A percentile compares a stretch with the other conserved stretches of the same genome.
These are phyloP conservation scores for Carex pumila DNA, from an alignment of 176 grass and related monocot genomes.

Conservation along the genomic window DNA sequence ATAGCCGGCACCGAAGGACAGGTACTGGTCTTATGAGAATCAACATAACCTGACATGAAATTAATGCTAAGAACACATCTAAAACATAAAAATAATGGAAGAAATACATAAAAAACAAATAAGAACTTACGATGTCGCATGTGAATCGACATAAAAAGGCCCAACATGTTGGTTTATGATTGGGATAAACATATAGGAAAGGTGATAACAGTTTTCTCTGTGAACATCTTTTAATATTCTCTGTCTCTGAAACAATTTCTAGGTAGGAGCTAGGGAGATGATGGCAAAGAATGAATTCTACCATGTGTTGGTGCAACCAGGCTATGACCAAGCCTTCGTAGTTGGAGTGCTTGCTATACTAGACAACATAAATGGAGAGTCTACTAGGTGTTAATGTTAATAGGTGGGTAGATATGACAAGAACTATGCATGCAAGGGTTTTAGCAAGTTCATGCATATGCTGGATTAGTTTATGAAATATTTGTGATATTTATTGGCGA, in stretches of 20 bases:
- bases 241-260: not conserved
- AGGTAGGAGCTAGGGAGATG: slow-evolving; percentile 72
- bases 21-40: no score
- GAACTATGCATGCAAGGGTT: not conserved
- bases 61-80: no score
- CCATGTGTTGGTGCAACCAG: slow-evolving; percentile 73
- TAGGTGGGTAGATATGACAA: not conserved
- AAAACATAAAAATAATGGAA: no score
- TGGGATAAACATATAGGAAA: not conserved
- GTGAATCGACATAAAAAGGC: no score
- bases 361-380: slow-evolving; percentile 82
- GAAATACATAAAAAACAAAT: no score
- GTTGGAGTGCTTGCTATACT: slow-evolving; percentile 74
- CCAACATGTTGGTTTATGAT: not conserved
- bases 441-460: not conserved
- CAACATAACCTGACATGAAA: no score
- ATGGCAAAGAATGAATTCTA: slow-evolving; percentile 66
- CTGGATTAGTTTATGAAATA: not conserved
- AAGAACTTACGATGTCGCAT: no score
- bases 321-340: slow-evolving; percentile 86
- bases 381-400: slow-evolving; percentile 55
- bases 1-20: no score
- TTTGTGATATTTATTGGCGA: not conserved
- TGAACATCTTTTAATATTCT: not conserved
- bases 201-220: not conserved